These are phyloP conservation scores for Epichloe glyceriae DNA, from an alignment of 2,329 filamentous ascomycete species.

Conservation along the genomic window DNA sequence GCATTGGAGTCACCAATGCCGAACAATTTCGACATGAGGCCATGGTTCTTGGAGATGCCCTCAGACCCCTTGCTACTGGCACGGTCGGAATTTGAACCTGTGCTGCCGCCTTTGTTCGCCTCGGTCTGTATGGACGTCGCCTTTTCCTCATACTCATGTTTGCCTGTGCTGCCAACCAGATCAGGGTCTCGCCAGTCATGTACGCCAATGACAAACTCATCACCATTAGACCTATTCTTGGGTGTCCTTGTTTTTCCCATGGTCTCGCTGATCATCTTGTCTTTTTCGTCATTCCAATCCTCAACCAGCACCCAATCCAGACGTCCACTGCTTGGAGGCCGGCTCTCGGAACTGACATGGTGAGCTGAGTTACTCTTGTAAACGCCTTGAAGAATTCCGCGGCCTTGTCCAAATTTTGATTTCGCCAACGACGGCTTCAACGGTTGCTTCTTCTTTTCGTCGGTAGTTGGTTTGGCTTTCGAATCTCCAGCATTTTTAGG, in stretches of 20 bases:
- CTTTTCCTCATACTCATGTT: slow-evolving; percentile 4
- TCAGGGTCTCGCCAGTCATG: slow-evolving; percentile 80
- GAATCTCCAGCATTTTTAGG: slow-evolving; percentile 14
- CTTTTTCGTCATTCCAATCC: slow-evolving; percentile 48
- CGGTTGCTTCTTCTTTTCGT: slow-evolving; percentile 12
- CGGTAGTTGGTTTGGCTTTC: slow-evolving; percentile 16
- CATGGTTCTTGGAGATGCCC: slow-evolving; percentile 21
- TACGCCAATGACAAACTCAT: slow-evolving; percentile 65
- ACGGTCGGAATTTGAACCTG: neutral
- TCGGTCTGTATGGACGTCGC: neutral
- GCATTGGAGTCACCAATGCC: slow-evolving; percentile 26
- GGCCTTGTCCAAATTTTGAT: slow-evolving; percentile 1
- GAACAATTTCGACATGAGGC: slow-evolving; percentile 38
- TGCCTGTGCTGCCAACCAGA: slow-evolving; percentile 10
- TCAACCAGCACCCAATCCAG: slow-evolving; percentile 61
- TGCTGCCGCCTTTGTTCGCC: neutral
- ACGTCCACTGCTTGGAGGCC: slow-evolving; percentile 60
- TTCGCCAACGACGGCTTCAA: slow-evolving; percentile 11
- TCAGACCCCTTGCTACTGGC: slow-evolving; percentile 12
- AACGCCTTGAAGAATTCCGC: neutral
- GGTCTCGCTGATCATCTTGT: slow-evolving; percentile 28
- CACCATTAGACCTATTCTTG: slow-evolving; percentile 11
- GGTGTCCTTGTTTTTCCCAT: slow-evolving; percentile 15
- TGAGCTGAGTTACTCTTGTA: slow-evolving; percentile 14
- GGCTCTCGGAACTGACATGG: slow-evolving; percentile 36